Percentiles rank a stretch among this genome's conserved stretches.
Conservation (phyloP, 139 green algal species). For the Coelastrella sp. region DNA sequence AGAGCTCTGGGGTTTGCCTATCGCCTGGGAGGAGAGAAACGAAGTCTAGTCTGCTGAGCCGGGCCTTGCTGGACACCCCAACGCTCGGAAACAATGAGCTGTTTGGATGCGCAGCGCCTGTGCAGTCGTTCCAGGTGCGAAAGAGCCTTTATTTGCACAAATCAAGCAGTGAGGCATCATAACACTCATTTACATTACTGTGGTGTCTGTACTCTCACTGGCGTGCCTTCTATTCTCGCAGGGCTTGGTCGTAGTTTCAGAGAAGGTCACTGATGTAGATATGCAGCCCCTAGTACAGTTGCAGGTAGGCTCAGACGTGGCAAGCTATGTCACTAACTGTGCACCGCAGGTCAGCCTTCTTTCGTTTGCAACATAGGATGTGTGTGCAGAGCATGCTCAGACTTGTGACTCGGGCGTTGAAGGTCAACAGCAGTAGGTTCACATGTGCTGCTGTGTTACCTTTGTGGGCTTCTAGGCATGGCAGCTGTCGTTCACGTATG, state of each 20-base stretch:
- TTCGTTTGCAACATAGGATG: no score
- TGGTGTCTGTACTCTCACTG: not conserved
- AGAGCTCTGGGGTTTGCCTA: not conserved
- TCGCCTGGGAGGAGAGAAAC: slow-evolving; percentile 30
- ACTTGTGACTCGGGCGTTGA: no score
- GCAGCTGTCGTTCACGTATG: not conserved
- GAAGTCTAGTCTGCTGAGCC: slow-evolving; percentile 34
- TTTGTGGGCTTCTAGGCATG: not conserved
- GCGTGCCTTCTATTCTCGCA: not conserved
- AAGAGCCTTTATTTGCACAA: not conserved
- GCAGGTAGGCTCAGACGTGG: not conserved
- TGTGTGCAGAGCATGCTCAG: no score
- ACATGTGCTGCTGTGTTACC: not conserved
- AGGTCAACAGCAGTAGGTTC: not conserved
- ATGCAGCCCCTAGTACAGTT: slow-evolving; percentile 16
- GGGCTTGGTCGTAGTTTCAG: slow-evolving; percentile 22
- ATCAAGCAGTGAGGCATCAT: not conserved
- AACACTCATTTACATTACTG: no score
- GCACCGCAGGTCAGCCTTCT: no score
- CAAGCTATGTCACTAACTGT: no score
- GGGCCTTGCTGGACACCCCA: slow-evolving; percentile 20
- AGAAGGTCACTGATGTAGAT: slow-evolving; percentile 4
- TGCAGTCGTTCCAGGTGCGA: slow-evolving; percentile 3
- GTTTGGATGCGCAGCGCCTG: slow-evolving; percentile 19
- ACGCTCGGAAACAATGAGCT: not conserved